Conservation (phyloP, 371 early-diverging fungal species). For the Syncephalis plumigaleata region DNA sequence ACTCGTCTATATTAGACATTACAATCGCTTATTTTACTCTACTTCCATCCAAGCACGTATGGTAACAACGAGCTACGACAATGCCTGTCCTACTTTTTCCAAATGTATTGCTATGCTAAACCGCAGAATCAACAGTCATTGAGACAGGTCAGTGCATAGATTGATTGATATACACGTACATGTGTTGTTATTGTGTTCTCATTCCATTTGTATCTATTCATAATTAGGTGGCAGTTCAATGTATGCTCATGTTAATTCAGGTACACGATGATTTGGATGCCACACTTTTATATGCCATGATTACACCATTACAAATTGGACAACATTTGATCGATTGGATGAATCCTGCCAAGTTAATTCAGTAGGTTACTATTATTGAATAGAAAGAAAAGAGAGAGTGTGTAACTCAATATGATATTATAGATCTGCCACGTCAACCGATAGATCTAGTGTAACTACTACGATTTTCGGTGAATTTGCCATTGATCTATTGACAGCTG, state of each 20-base stretch:
- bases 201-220: slow-evolving; percentile 42
- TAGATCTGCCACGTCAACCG: no score
- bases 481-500: no score
- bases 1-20: slow-evolving; percentile 27
- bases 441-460: no score
- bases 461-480: no score
- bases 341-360: slow-evolving; percentile 22
- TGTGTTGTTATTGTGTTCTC: no score
- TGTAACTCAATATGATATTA: no score
- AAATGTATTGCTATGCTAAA: slow-evolving; percentile 55
- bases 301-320: slow-evolving; percentile 25
- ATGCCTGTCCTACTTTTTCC: slow-evolving; percentile 71
- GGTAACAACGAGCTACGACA: slow-evolving; percentile 48
- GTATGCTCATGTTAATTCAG: slow-evolving; percentile 8
- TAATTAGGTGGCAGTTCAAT: slow-evolving; percentile 8
- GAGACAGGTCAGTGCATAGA: slow-evolving; percentile 47
- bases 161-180: no score
- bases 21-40: slow-evolving; percentile 44
- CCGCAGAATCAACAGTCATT: slow-evolving; percentile 40
- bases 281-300: slow-evolving; percentile 21
- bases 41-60: slow-evolving; percentile 50
- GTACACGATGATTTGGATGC: slow-evolving; percentile 12
- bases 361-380: no score
- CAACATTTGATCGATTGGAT: slow-evolving; percentile 39
- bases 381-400: no score